Base-by-base conservation (phyloP, 202 grass and related monocot species). In the Elaeis oleifera region DNA sequence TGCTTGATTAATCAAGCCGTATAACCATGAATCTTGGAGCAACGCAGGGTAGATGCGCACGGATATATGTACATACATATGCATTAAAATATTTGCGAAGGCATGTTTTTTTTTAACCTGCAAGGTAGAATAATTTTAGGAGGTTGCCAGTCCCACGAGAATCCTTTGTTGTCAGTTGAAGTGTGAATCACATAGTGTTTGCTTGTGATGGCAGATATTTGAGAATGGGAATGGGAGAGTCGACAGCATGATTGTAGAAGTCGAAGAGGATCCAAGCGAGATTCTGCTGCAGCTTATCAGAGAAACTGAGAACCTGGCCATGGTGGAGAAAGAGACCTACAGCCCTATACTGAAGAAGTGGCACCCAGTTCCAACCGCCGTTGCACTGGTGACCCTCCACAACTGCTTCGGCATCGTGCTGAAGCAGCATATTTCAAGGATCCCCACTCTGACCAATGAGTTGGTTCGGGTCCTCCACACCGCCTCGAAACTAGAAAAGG, bases 191-290 rank as follows among this genome's bases (percentile, higher is more conserved):
- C 28, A 20, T 71, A 23, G 13, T 55, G 6, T 77, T 27, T 49
- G 19, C 1, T 58, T 53, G 15, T 61, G 1, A 61, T 53, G 52
- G 70, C 66, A 87, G 89, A 26, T 80, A 65, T 72, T 82, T 6
- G 89, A 88, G 69, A 82, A 75, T 13, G 78, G 83, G 4, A 68
- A 61, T 1, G 65, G 65, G 6, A 81, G 74, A 36, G 63, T 77
- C 16, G 81, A 85, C 61, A 94, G 71, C 78, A 94, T 88, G 84
- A 67, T 94, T 13, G 89, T 94, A 48, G 84, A 88, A 69, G 84
- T 55, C 39, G 77, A 94, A 3, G 84, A 94, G 71, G 89, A 94
- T 52, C 89, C 84, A 4, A 67, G 76, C 32, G 81, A 94, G 56
- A 58, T 65, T 5, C 49, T 88, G 36, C 74, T 79, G 72, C 61